phyloP scores from a whole-genome alignment of 768 basidiomycete genomes.

The Coprinopsis marcescibilis region DNA sequence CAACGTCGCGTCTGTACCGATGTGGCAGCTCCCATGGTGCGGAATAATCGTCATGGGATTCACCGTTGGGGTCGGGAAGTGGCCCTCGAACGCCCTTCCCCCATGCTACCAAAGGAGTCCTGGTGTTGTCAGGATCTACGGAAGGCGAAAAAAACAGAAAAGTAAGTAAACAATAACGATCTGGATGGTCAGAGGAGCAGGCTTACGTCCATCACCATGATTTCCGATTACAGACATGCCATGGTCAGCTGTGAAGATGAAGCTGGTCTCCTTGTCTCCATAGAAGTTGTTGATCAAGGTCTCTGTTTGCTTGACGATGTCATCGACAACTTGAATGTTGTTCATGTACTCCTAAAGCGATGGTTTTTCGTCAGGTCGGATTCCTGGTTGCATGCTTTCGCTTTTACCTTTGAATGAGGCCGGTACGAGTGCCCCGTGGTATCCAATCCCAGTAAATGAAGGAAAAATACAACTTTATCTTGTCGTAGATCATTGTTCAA shows the following conservation, averaged over 20 bases:
- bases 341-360: slow-evolving; percentile 70
- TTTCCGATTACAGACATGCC: slow-evolving; percentile 88
- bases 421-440: slow-evolving; percentile 85
- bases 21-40: slow-evolving; percentile 53
- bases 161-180: not conserved
- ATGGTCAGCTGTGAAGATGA: slow-evolving; percentile 83
- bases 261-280: slow-evolving; percentile 62
- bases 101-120: slow-evolving; percentile 82
- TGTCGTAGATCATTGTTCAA: slow-evolving; percentile 49
- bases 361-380: not conserved
- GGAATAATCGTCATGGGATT: slow-evolving; percentile 72
- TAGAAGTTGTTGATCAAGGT: slow-evolving; percentile 59
- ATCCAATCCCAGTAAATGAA: slow-evolving; percentile 80
- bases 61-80: slow-evolving; percentile 44
- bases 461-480: slow-evolving; percentile 68
- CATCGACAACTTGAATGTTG: slow-evolving; percentile 76
- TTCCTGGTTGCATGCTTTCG: too few species aligned
- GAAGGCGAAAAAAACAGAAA: slow-evolving; percentile 1
- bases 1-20: slow-evolving; percentile 65
- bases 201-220: slow-evolving; percentile 79
- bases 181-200: slow-evolving; percentile 2
- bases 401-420: slow-evolving; percentile 68
- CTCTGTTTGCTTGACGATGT: slow-evolving; percentile 64
- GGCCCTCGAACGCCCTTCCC: slow-evolving; percentile 72
- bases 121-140: slow-evolving; percentile 82